Base-by-base conservation (phyloP, 306 rosid species). In the Corylus heterophylla region DNA sequence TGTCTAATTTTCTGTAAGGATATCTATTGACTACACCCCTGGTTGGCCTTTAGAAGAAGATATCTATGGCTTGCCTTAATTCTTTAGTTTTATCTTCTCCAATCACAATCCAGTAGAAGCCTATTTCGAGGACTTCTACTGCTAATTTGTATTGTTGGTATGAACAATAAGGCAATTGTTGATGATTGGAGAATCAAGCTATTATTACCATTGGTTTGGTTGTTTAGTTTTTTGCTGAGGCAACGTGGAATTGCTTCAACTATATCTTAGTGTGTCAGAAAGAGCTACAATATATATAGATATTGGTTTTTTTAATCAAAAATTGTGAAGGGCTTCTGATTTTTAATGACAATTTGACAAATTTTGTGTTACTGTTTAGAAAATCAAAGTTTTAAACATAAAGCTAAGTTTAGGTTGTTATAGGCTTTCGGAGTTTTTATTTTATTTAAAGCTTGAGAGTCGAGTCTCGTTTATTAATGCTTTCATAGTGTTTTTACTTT, bases 141-240 rank as follows among this genome's bases (percentile, higher is more conserved):
- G 67, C 78, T 94, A 59, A 94, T 92, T 73, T 92, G 98, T 76
- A 85, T 97, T 10, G 98, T 97, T 74, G 97, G 98, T 62, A 94
- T 94, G 98, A 94, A 94, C 83, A 94, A 94, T 75, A 94, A 94
- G 84, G 98, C 97, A 64, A 83, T 94, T 66, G 93, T 89, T 39
- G 98, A 92, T 72, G 98, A 94, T 74, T 92, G 98, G 98, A 89
- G 98, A 86, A 94, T 92, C 90, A 92, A 89, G 88, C 86, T 94
- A 11, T 63, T 91, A 27, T 76, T 89, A 27, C 97, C 98, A 59
- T 66, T 94, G 87, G 90, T 94, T 78, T 89, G 87, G 97, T 83
- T 94, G 58, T 0, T 94, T 73, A 97, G 92, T 77, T 88, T 94
- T 79, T 82, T 94, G 78, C 74, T 92, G 81, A 89, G 86, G 5